Conservation (phyloP, 306 rosid species). For the Castanea mollissima region DNA sequence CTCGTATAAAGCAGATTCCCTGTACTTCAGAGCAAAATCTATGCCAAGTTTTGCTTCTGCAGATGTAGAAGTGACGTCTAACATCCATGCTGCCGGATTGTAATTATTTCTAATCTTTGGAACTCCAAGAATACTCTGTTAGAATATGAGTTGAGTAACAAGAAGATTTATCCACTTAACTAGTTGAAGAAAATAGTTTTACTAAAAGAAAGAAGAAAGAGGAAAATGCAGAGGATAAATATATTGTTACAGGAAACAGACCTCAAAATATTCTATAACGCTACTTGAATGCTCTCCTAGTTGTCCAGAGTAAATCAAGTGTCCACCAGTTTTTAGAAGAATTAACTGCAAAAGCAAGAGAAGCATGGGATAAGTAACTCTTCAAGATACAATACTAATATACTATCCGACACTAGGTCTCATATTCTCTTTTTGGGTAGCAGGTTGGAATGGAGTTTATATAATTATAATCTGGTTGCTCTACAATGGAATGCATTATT, state of each 20-base stretch:
- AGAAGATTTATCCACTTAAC: neutral
- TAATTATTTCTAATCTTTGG: constrained; percentile 59
- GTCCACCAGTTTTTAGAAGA: constrained; percentile 64
- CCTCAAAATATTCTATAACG: constrained; percentile 59
- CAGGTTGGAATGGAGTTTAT: too few species aligned
- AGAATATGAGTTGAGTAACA: constrained; percentile 15
- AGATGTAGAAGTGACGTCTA: constrained; percentile 54
- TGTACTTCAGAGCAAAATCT: constrained; percentile 60
- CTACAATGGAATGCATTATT: neutral
- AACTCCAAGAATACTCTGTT: constrained; percentile 54
- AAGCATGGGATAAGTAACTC: neutral
- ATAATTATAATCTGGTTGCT: too few species aligned
- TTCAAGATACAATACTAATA: neutral
- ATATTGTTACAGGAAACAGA: constrained; percentile 11
- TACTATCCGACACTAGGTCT: too few species aligned
- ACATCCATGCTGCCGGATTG: constrained; percentile 78
- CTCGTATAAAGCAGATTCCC: constrained; percentile 47
- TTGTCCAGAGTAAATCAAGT: constrained; percentile 48
- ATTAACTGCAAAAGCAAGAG: constrained; percentile 33
- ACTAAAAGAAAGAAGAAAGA: neutral
- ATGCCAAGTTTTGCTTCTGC: constrained; percentile 53
- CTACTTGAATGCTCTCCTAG: constrained; percentile 48
- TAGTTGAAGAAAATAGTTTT: neutral
- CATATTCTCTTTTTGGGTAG: too few species aligned
- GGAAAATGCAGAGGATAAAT: neutral